Evolutionary conservation across 768 basidiomycete species (phyloP).

Genomic region (Basidioascus undulatus): DNA sequence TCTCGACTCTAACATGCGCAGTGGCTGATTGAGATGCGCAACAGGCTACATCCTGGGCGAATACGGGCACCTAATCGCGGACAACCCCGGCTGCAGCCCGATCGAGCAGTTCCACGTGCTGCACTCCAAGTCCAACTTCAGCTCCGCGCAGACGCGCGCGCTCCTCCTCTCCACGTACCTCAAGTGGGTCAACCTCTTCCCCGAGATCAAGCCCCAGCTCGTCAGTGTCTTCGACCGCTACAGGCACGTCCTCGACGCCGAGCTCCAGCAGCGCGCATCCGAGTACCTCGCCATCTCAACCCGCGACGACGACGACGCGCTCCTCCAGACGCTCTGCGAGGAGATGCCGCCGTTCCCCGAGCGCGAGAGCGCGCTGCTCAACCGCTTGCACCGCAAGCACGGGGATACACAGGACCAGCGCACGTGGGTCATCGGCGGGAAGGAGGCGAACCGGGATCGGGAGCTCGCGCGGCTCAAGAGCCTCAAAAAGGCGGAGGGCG

Average conservation of each 20-base stretch:
- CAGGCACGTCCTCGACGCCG: conserved; percentile 87
- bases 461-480: conserved; percentile 31
- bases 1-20: background rate
- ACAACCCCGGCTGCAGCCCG: conserved; percentile 78
- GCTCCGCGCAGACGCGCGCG: conserved; percentile 70
- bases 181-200: conserved; percentile 99
- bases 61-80: conserved; percentile 92
- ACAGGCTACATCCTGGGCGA: conserved; percentile 88
- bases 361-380: conserved; percentile 69
- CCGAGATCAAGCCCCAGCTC: conserved; percentile 86
- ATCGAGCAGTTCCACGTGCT: conserved; percentile 78
- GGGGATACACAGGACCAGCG: conserved; percentile 85
- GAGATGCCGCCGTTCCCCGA: conserved; percentile 99
- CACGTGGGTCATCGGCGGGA: conserved; percentile 88
- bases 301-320: conserved; percentile 67
- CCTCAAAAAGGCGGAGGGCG: conserved; percentile 24
- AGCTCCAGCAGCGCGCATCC: conserved; percentile 93
- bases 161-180: conserved; percentile 88
- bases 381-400: conserved; percentile 65
- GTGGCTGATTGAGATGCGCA: conserved; percentile 5
- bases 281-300: conserved; percentile 79
- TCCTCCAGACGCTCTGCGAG: conserved; percentile 83
- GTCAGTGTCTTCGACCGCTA: conserved; percentile 90
- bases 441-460: conserved; percentile 63
- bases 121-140: conserved; percentile 87